Percentiles rank a stretch among this genome's conserved stretches.
These are phyloP conservation scores for Grammothele lineata DNA, from an alignment of 768 basidiomycete genomes.

Conservation along the genomic window DNA sequence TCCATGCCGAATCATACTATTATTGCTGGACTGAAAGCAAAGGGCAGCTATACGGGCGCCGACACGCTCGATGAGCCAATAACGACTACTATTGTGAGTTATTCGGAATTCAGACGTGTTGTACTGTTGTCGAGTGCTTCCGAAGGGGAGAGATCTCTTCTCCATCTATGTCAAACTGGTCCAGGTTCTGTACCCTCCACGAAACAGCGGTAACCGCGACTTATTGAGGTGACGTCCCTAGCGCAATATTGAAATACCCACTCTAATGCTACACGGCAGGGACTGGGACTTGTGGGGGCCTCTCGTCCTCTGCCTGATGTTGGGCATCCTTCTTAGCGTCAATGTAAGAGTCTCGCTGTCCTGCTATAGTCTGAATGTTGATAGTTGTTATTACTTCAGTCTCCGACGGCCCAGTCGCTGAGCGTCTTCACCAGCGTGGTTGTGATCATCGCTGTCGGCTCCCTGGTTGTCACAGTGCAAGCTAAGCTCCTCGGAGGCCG, in stretches of 20 bases:
- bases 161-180: conserved; percentile 92
- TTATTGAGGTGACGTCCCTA: conserved; percentile 64
- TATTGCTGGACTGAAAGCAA: too few species aligned
- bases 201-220: conserved; percentile 68
- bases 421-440: conserved; percentile 93
- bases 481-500: conserved; percentile 87
- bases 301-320: conserved; percentile 71
- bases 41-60: conserved; percentile 63
- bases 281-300: conserved; percentile 99
- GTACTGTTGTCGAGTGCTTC: neutral
- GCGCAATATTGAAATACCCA: too few species aligned
- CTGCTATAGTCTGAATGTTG: neutral
- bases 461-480: conserved; percentile 90
- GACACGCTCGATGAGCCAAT: conserved; percentile 95
- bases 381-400: conserved; percentile 38
- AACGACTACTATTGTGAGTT: conserved; percentile 79
- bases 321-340: conserved; percentile 82
- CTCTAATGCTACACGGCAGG: conserved; percentile 46
- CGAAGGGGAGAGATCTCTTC: conserved; percentile 80
- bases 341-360: conserved; percentile 46
- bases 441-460: conserved; percentile 87
- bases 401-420: conserved; percentile 77
- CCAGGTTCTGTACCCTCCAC: conserved; percentile 86
- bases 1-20: too few species aligned
- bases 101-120: conserved; percentile 7